These are phyloP conservation scores for Ballota nigra DNA, from an alignment of 257 asterid genomes.

Conservation along the genomic window DNA sequence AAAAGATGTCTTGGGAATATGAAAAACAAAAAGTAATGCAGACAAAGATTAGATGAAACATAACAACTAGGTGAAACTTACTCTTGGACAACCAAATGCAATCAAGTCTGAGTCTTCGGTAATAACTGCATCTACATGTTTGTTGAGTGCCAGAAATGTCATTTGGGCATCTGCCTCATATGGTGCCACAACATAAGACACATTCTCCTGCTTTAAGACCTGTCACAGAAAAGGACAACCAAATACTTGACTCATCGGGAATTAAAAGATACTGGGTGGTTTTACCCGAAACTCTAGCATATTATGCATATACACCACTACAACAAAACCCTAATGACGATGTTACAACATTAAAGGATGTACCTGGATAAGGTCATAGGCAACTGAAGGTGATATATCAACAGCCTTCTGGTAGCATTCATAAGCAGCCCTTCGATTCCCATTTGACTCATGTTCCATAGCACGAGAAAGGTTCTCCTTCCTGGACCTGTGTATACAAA, in stretches of 20 bases:
- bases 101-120: constrained; percentile 96
- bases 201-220: constrained; percentile 72
- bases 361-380: constrained; percentile 93
- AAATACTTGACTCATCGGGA: constrained; percentile 11
- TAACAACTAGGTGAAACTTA: constrained; percentile 38
- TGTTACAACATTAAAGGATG: not conserved
- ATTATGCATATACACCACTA: not conserved
- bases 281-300: not conserved
- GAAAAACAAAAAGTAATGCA: not conserved
- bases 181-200: constrained; percentile 85
- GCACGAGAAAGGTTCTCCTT: constrained; percentile 90
- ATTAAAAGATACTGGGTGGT: not conserved
- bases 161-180: constrained; percentile 99
- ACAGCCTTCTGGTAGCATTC: constrained; percentile 98
- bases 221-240: constrained; percentile 31
- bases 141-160: constrained; percentile 81
- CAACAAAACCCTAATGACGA: not conserved
- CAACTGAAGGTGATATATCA: constrained; percentile 92
- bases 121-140: constrained; percentile 87
- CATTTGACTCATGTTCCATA: constrained; percentile 85
- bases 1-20: not conserved
- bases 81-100: constrained; percentile 96
- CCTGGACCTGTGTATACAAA: constrained; percentile 57
- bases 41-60: not conserved
- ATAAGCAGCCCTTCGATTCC: constrained; percentile 82